Evolutionary conservation across 139 green algal genomes (phyloP).

Genomic region (Micractinium conductrix): DNA sequence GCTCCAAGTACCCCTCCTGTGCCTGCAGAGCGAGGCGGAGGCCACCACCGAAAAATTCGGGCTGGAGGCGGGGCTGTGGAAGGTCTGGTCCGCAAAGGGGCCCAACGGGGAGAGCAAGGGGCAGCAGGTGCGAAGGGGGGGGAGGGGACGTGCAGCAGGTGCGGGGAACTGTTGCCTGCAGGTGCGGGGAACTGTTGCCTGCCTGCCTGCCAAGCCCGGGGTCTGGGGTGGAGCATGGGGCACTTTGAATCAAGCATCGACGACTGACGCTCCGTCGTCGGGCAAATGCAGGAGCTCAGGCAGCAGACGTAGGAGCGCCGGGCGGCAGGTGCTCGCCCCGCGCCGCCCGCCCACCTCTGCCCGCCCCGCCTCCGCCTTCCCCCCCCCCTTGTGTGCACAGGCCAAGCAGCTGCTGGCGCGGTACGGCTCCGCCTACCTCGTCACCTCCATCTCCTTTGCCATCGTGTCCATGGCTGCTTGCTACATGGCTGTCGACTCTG

Average conservation of each 20-base stretch:
- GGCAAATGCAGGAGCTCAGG: no score
- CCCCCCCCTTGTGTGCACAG: conserved; percentile 20
- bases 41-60: conserved; percentile 88
- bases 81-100: conserved; percentile 82
- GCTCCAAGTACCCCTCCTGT: neutral
- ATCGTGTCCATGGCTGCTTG: conserved; percentile 93
- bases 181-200: no score
- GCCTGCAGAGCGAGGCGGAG: conserved; percentile 48
- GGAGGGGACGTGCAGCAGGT: neutral
- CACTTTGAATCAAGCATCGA: no score
- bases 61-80: conserved; percentile 89
- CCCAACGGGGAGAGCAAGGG: conserved; percentile 43
- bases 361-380: neutral
- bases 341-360: neutral
- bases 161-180: no score
- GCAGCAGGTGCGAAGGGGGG: conserved; percentile 5
- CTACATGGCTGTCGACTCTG: conserved; percentile 88
- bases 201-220: no score
- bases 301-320: no score
- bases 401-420: conserved; percentile 92
- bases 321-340: no score
- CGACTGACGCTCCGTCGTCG: no score
- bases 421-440: conserved; percentile 96
- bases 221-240: no score
- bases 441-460: conserved; percentile 97